Evolutionary conservation across 139 green algal genomes (phyloP), one percentile per base, ranked within the genome.

Genomic region (Bryopsis sp.): DNA sequence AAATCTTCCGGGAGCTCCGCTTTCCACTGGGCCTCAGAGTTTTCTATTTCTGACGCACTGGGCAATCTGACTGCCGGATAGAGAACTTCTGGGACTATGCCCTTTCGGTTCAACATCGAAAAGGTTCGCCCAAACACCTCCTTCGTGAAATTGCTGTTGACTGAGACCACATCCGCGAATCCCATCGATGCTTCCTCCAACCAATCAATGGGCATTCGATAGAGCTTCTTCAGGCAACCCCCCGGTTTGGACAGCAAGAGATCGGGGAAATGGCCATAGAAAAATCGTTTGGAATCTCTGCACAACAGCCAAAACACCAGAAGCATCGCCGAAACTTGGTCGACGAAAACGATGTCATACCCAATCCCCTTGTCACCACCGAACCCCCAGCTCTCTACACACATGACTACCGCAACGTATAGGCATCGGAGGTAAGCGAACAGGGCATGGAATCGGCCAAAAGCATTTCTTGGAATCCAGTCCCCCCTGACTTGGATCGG

Each of bases 231-330:
- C 37, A 90, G 57, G 33, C 71, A 37, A 2, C 82, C 85, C 6
- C 36, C 33, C 6, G 74, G 72, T 28, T 74, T 39, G 0, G 84
- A 76, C 35, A 99, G 85, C 64, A 99, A 81, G 35, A 95, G 68
- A 77, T 99, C 94, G 1, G 94, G 94, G 77, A 95, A 99, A 74
- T 99, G 94, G 85, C 94, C 98, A 73, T 99, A 99, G 76, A 98
- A 99, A 28, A 99, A 72, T 3, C 96, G 76, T 48, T 76, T 83
- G 32, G 66, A 59, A 39, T 54, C 28, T 0, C 72, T 62, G n/a
- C 79, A 82, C 2, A 90, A 74, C 31, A 80, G n/a, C 39, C 79
- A 78, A 37, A 96, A 74, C 5, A 96, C 37, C n/a, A 85, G 85
- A 31, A 95, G 75, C 0, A 89, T 84, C 0, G 73, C 82, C 4